A percentile compares a stretch with the other conserved stretches of the same genome.
Evolutionary conservation across 2,329 filamentous ascomycete species (phyloP).

Genomic region (Neurospora crassa): DNA sequence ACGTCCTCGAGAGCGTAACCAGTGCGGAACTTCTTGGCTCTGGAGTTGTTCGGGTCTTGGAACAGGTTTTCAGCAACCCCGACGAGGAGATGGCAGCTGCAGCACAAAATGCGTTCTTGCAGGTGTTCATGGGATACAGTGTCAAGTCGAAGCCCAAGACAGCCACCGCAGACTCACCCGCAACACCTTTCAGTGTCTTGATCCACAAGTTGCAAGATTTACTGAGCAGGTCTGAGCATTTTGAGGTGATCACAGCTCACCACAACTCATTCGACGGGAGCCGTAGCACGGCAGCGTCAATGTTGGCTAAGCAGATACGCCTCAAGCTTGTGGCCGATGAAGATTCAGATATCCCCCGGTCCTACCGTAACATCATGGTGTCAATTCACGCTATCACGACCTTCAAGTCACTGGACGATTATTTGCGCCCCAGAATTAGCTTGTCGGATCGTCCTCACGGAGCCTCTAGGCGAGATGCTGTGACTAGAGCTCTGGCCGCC

Average conservation of each 20-base stretch:
- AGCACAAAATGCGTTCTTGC: constrained; percentile 75
- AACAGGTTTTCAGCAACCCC: constrained; percentile 70
- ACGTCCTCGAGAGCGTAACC: constrained; percentile 85
- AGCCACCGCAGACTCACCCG: constrained; percentile 56
- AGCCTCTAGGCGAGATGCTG: constrained; percentile 49
- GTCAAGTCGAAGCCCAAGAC: constrained; percentile 58
- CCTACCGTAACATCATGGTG: constrained; percentile 93
- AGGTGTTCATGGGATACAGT: constrained; percentile 79
- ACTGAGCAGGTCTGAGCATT: constrained; percentile 92
- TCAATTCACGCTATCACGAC: constrained; percentile 97
- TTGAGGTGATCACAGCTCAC: constrained; percentile 92
- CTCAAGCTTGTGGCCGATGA: constrained; percentile 84
- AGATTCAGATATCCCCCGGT: constrained; percentile 76
- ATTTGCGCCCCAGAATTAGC: constrained; percentile 80
- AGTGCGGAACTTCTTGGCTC: constrained; percentile 91
- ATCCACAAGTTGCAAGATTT: constrained; percentile 93
- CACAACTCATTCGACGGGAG: constrained; percentile 86
- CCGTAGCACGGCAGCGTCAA: constrained; percentile 82
- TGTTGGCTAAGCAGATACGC: constrained; percentile 92
- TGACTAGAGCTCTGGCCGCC: constrained; percentile 62
- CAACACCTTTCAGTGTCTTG: constrained; percentile 81
- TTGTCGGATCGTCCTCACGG: constrained; percentile 64
- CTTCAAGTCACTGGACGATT: constrained; percentile 94
- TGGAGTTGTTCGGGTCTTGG: constrained; percentile 73
- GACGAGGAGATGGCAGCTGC: constrained; percentile 51